A percentile compares a stretch with the other conserved stretches of the same genome.
These are phyloP conservation scores for Solanum piurae DNA, from an alignment of 257 asterid species.

Conservation along the genomic window DNA sequence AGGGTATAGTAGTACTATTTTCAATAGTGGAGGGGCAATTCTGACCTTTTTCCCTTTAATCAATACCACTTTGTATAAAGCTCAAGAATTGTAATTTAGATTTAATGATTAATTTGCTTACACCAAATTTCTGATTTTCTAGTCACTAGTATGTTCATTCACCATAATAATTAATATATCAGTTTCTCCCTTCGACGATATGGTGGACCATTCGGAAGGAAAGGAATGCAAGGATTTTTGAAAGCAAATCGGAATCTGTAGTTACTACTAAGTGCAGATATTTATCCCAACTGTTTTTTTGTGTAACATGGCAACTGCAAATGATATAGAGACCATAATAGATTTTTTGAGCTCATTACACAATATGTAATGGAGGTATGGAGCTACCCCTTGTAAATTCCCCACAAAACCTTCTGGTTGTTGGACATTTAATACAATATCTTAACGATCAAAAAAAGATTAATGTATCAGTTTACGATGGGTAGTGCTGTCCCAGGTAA, in stretches of 20 bases:
- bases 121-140: neutral
- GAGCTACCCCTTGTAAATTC: neutral
- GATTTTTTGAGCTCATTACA: neutral
- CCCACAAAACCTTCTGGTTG: neutral
- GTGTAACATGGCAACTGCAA: neutral
- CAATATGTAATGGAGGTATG: neutral
- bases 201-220: neutral
- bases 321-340: neutral
- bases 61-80: neutral
- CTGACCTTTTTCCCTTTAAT: neutral
- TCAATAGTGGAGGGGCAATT: neutral
- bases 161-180: neutral
- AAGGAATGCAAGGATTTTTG: neutral
- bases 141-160: neutral
- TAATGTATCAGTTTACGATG: neutral
- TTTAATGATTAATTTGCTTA: neutral
- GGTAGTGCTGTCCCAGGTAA: neutral
- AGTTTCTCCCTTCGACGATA: neutral
- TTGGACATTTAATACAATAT: neutral
- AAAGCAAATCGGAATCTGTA: neutral
- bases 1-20: neutral
- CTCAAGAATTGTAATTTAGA: neutral
- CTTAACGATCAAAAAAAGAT: neutral
- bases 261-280: neutral
- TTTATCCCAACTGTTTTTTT: neutral